A percentile compares a stretch with the other conserved stretches of the same genome.
These are phyloP conservation scores for Rosa persica DNA, from an alignment of 306 rosid species.

Conservation along the genomic window DNA sequence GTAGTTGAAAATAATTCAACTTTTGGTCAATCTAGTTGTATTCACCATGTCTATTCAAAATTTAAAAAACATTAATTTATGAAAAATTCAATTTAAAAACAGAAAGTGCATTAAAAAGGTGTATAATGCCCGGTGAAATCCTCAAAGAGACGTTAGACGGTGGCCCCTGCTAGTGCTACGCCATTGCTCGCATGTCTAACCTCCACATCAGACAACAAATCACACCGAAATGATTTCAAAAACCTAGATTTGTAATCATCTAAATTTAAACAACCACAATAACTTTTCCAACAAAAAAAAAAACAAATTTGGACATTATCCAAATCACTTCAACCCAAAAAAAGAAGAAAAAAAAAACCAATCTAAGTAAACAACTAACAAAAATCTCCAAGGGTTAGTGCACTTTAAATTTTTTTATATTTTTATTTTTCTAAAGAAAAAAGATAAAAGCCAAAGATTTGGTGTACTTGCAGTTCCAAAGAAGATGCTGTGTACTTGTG, in stretches of 20 bases:
- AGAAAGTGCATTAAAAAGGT: background rate
- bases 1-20: too few species aligned
- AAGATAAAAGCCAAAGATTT: background rate
- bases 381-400: too few species aligned
- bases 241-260: background rate
- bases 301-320: background rate
- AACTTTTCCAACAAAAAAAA: background rate
- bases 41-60: too few species aligned
- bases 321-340: background rate
- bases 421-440: too few species aligned
- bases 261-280: background rate
- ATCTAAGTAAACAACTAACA: too few species aligned
- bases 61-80: too few species aligned
- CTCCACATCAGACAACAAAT: accelerated
- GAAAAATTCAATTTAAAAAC: too few species aligned
- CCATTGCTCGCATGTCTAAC: background rate
- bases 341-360: background rate
- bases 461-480: background rate
- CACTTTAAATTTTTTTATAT: too few species aligned
- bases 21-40: too few species aligned
- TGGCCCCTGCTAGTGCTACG: background rate
- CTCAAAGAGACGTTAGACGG: background rate
- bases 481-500: background rate
- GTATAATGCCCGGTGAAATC: background rate
- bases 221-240: background rate